These are phyloP conservation scores for Alternaria ventricosa DNA, from an alignment of 2,329 filamentous ascomycete species.

Conservation along the genomic window DNA sequence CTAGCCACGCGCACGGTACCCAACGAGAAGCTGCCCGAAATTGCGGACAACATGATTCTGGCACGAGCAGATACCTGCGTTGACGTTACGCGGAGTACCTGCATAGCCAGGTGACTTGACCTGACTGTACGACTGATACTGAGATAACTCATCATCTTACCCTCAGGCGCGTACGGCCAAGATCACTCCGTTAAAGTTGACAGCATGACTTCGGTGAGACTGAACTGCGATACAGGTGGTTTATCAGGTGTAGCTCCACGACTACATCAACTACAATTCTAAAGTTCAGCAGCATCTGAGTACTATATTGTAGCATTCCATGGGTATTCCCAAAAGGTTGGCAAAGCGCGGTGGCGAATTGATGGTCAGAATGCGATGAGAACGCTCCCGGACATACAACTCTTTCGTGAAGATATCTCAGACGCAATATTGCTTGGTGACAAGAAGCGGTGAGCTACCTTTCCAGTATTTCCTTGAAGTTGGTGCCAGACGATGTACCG, in stretches of 20 bases:
- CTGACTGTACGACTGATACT: background rate
- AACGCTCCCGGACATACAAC: background rate
- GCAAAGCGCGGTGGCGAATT: background rate
- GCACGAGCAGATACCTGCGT: background rate
- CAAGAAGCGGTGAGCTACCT: background rate
- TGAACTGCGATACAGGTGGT: background rate
- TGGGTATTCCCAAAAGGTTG: background rate
- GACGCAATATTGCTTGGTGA: background rate
- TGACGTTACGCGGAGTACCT: background rate
- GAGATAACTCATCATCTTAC: background rate
- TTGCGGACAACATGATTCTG: background rate
- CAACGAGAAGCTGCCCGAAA: background rate
- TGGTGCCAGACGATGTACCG: background rate
- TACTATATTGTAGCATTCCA: background rate
- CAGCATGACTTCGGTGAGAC: background rate
- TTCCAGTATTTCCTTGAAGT: fast-evolving
- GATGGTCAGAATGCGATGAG: background rate
- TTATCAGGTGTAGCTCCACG: background rate
- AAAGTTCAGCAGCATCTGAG: background rate
- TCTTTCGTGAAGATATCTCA: fast-evolving
- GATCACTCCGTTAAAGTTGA: background rate
- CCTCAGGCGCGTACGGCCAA: background rate
- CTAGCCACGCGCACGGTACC: background rate
- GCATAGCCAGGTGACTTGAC: background rate
- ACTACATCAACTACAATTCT: background rate